Evolutionary conservation across 495 filamentous ascomycete genomes (phyloP), one percentile per base, ranked within the genome.

Genomic region (Pseudevernia furfuracea): DNA sequence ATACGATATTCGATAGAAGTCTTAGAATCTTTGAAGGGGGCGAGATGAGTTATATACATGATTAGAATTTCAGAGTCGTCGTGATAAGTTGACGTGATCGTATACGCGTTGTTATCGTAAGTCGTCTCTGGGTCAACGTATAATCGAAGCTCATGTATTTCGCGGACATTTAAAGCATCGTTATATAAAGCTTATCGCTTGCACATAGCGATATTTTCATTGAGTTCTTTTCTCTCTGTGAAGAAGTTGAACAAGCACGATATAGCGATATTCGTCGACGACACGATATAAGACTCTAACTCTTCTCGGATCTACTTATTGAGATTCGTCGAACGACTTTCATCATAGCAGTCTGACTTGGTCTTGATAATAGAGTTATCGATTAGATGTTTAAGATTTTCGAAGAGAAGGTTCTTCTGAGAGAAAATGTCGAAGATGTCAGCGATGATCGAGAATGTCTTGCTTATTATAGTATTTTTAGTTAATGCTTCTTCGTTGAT

Each of bases 301-400:
- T 39, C 37, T 39, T 39, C 10, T 14, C 10, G 10, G 37, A 39
- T 39, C 37, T 39, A 14, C 36, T 38, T 59, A 36, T 71, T 52
- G 8, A 75, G 64, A 55, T 76, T 67, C 58, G 64, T 64, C 12
- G 67, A 58, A 12, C 48, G 67, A n/a, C 77, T 71, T n/a, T 77
- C 77, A 62, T 82, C 71, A 62, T 76, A 77, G 65, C 64, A 62
- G 62, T 79, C 74, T 15, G 75, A 76, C 48, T 71, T 68, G 3
- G 72, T 64, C 8, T 66, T 65, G 30, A 66, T 67, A 49, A 78
- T 59, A 30, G 56, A 67, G 43, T 66, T 64, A 66, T 75, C 68
- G 14, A 68, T 74, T 7, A 46, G 21, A 7, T 46, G 5, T 46
- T 46, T 46, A 7, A 46, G 43, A 7, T 46, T 46, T 46, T 2